Percentiles rank a stretch among this genome's conserved stretches.
Evolutionary conservation across 2,329 filamentous ascomycete species (phyloP).

Genomic region (Penicillium sp.): DNA sequence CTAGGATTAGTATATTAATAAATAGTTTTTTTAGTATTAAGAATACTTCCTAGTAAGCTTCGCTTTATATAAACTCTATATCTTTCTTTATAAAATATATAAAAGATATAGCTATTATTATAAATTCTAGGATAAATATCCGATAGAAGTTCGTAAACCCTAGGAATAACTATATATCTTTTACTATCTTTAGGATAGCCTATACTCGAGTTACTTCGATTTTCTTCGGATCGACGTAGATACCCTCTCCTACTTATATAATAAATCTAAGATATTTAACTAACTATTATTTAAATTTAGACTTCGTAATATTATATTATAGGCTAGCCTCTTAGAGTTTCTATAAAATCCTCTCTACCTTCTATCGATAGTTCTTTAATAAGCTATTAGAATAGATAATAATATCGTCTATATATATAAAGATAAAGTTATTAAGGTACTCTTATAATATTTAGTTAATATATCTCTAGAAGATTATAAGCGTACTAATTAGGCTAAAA

Average conservation of each 20-base stretch:
- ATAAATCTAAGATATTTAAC: conserved; percentile 3
- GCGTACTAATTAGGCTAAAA: conserved; percentile 19
- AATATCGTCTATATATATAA: conserved; percentile 3
- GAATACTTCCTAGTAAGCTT: background rate
- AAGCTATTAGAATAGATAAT: conserved; percentile 6
- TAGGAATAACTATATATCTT: no score
- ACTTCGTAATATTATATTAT: conserved; percentile 2
- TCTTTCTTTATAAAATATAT: no score
- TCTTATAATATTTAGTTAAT: conserved; percentile 7
- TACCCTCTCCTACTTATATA: background rate
- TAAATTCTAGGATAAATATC: no score
- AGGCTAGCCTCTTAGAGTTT: conserved; percentile 1
- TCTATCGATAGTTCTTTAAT: conserved; percentile 1
- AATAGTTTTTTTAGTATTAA: conserved; percentile 1
- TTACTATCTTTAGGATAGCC: no score
- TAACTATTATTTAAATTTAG: background rate
- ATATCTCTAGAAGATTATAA: conserved; percentile 2
- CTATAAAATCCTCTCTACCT: background rate
- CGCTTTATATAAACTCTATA: background rate
- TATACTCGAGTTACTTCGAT: no score
- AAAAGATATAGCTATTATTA: no score
- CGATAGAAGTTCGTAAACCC: no score
- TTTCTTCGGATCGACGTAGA: no score
- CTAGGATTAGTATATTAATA: conserved; percentile 1
- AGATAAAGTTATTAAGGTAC: conserved; percentile 6